Base-by-base conservation (phyloP, 805 yeast genomes). In the Komagataella phaffii region DNA sequence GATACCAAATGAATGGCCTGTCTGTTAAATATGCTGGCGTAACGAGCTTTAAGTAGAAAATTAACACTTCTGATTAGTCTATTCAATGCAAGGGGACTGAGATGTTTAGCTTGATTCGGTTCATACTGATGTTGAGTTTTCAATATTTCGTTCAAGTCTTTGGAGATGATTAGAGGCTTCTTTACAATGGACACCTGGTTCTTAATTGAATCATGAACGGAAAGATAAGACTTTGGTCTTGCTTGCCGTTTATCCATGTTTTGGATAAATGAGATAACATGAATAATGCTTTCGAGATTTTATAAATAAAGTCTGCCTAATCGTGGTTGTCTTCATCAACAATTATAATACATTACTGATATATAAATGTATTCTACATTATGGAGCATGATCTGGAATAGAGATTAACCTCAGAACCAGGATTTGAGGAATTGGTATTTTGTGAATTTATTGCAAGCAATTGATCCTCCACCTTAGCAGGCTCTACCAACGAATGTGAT, bases 1-100 rank as follows among this genome's bases (percentile, higher is more conserved):
- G 60, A 49, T 3, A 66, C 57, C 50, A 65, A 64, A 48, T 62
- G 55, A 14, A 62, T 55, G 7, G 65, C 55, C 47, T 67, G 72
- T 18, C 59, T 56, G 45, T 60, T 60, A 53, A 62, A 67, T 24
- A 50, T 46, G 18, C 49, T 17, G 3, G 44, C 24, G 40, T 18
- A 23, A 12, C 43, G 45, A 12, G 30, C 12, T 4, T 17, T 17
- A 10, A 47, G 21, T 14, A 19, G 46, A 17, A 23, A 12, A n/a
- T 50, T 50, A 14, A 50, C 46, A 40, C 44, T 46, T 10, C 30
- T 30, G 12, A 50, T n/a, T 21, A 50, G 19, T 17, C 40, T 46
- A 7, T 12, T n/a, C 21, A 46, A n/a, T 6, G 47, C 46, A 6
- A 24, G 19, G 2, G 19, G 47, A 12, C 23, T 49, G 7, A 49